phyloP scores from a whole-genome alignment of 176 grass and related monocot species.

The Bothriochloa decipiens region DNA sequence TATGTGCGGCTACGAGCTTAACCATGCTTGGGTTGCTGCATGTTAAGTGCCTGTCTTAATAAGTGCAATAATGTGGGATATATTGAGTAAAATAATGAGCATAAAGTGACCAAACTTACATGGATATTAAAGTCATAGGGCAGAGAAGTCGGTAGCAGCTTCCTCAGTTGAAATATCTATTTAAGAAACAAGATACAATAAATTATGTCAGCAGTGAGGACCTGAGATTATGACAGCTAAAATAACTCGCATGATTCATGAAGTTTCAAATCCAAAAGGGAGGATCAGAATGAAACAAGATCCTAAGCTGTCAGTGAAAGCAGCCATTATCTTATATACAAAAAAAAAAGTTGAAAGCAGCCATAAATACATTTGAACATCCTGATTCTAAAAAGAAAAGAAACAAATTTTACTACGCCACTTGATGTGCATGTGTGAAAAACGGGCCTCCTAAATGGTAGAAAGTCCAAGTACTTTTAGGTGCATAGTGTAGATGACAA shows the following conservation, averaged over 20 bases:
- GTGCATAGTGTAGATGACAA: constrained; percentile 21
- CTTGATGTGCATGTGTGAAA: constrained; percentile 16
- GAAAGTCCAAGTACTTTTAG: constrained; percentile 4
- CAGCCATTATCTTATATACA: not conserved
- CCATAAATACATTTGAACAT: not conserved
- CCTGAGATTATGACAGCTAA: constrained; percentile 18
- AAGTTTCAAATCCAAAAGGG: not conserved
- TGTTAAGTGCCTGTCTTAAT: not conserved
- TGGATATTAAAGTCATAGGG: constrained; percentile 99
- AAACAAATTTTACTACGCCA: not conserved
- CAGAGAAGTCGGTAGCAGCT: constrained; percentile 87
- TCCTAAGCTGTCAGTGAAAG: constrained; percentile 19
- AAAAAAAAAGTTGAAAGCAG: not conserved
- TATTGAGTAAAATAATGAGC: constrained; percentile 29
- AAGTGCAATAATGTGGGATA: not conserved
- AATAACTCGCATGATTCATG: not conserved
- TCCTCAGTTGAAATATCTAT: constrained; percentile 93
- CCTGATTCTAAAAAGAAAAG: not conserved
- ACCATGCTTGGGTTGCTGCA: constrained; percentile 11
- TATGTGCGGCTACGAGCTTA: not conserved
- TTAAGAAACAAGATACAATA: constrained; percentile 42
- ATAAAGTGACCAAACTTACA: constrained; percentile 61
- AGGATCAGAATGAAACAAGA: not conserved
- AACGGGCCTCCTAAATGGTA: not conserved
- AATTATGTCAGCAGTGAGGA: constrained; percentile 23